Base-by-base conservation (phyloP, 805 yeast species). In the Millerago galiae region DNA sequence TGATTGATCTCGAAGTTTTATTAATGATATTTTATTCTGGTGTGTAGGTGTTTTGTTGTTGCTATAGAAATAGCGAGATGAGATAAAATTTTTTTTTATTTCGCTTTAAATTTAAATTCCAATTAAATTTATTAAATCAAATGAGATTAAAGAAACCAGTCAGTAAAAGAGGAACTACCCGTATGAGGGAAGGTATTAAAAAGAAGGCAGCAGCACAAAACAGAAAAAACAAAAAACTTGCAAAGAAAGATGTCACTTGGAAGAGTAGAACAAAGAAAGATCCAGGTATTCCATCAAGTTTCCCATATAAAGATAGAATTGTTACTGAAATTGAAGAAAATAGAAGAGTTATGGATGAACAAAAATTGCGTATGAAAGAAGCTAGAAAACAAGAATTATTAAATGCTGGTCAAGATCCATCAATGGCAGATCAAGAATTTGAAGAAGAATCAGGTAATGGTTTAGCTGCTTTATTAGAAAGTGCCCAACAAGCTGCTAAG, bases 181-280 rank as follows among this genome's bases (percentile, higher is more conserved):
- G 95, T 64, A 79, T 90, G 86, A 80, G 89, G 59, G 96, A 90
- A 64, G 99, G 99, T 50, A 89, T 93, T 62, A 84, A 87, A 71
- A 93, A 89, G 77, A 93, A 93, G 67, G 90, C 95, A 3, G 77
- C 91, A 34, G 96, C 98, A 8, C 91, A 90, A 55, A 75, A 83
- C 50, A 80, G 95, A 65, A 93, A 93, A 61, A 83, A 85, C 61
- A 76, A 73, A 55, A 93, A 93, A 67, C 51, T 62, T 21, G 75
- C 95, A 15, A 93, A 93, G 74, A 89, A 78, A 60, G 97, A 91
- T 62, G 79, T 78, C 4, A 93, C 98, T 13, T 93, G 99, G 99
- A 88, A 77, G 61, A 85, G 96, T 14, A 79, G 81, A 57, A 66
- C 67, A 44, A 79, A 77, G 56, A 91, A 87, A 66, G 97, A 90